phyloP scores from a whole-genome alignment of 1,139 yeast genomes.

The Saccharomyces hybrid region DNA sequence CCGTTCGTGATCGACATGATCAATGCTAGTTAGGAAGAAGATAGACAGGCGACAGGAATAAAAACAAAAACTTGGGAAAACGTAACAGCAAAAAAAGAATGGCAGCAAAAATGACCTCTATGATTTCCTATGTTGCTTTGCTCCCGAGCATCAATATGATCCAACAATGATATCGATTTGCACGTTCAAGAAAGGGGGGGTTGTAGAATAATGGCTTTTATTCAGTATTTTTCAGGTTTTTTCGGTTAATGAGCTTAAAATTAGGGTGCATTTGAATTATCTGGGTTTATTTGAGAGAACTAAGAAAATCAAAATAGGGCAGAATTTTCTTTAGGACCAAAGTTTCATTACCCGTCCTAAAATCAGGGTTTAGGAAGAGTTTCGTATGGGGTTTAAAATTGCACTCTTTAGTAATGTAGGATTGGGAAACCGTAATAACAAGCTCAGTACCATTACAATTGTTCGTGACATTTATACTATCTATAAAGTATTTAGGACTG shows the following conservation, averaged over 20 bases:
- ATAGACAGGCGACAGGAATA: background rate
- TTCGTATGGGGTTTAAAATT: background rate
- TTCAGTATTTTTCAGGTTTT: background rate
- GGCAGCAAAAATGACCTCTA: background rate
- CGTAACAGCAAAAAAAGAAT: background rate
- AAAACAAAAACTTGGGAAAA: background rate
- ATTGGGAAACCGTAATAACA: background rate
- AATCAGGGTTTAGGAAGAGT: too few relatives aligned
- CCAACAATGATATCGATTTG: background rate
- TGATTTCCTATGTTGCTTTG: background rate
- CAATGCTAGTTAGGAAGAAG: background rate
- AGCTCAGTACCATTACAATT: background rate
- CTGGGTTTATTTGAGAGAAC: background rate
- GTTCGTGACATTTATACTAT: background rate
- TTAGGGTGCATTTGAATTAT: background rate
- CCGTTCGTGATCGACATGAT: constrained; percentile 12
- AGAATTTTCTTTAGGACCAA: too few relatives aligned
- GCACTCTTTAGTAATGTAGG: background rate
- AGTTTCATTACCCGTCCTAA: background rate
- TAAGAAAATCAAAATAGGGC: background rate
- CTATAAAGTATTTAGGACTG: constrained; percentile 26
- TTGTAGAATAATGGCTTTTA: background rate
- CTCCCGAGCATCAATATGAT: background rate
- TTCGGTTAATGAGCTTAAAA: background rate
- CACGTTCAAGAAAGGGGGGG: background rate